phyloP scores from a whole-genome alignment of 352 stramenopile genomes.

The Phytopythium sindhum region DNA sequence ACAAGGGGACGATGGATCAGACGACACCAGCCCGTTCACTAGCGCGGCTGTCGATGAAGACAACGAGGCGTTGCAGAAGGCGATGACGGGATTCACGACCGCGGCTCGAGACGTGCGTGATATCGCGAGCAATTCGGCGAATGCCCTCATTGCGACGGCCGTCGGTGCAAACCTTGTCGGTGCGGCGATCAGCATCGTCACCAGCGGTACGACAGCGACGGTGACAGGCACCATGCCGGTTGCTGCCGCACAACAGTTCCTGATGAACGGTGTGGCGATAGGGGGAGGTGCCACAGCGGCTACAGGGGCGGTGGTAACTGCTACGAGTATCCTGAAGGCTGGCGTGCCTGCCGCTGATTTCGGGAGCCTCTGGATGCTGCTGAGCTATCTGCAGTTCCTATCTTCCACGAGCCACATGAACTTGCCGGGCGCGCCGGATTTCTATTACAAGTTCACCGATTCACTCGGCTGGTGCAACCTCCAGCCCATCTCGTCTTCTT shows the following conservation, averaged over 20 bases:
- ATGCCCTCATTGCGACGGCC: conserved; percentile 51
- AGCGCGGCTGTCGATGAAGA: conserved; percentile 5
- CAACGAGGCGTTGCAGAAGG: conserved; percentile 15
- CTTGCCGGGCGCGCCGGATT: conserved; percentile 50
- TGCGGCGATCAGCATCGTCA: conserved; percentile 38
- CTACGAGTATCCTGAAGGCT: conserved; percentile 3
- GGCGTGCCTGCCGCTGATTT: conserved; percentile 40
- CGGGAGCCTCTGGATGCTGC: conserved; percentile 54
- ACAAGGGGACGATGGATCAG: neutral
- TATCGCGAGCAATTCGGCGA: conserved; percentile 33
- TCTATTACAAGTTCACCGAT: conserved; percentile 68
- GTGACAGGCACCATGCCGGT: conserved; percentile 14
- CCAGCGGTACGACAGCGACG: conserved; percentile 22
- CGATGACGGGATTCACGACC: conserved; percentile 25
- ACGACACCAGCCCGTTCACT: neutral
- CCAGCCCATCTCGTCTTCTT: conserved; percentile 14
- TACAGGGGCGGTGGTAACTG: neutral
- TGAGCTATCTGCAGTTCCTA: conserved; percentile 75
- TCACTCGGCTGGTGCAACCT: conserved; percentile 67
- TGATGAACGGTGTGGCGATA: conserved; percentile 16
- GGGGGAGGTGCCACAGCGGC: conserved; percentile 11
- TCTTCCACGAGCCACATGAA: conserved; percentile 60
- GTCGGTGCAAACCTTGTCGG: conserved; percentile 51
- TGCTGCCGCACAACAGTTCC: conserved; percentile 19
- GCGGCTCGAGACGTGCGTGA: conserved; percentile 27